Percentiles rank a stretch among this genome's conserved stretches.
Conservation (phyloP, 169 alveolate species). For the Plasmodium chabaudi region DNA sequence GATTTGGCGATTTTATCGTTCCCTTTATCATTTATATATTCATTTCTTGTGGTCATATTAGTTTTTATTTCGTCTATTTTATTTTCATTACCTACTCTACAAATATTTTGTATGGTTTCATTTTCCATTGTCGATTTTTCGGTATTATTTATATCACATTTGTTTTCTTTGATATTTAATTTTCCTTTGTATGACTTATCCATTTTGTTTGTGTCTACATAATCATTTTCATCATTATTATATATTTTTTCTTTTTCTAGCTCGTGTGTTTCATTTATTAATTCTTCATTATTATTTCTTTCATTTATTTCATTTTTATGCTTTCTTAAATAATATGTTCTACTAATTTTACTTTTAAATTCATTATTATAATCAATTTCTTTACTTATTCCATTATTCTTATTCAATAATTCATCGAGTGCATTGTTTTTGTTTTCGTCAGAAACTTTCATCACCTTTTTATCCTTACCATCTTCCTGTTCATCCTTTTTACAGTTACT, state of each 20-base stretch:
- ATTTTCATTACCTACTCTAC: background rate
- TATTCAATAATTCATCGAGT: background rate
- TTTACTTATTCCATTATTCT: background rate
- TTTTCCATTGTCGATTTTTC: background rate
- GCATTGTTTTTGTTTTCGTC: background rate
- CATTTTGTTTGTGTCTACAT: slow-evolving; percentile 1
- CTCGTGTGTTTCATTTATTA: background rate
- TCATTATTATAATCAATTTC: background rate
- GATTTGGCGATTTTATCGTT: slow-evolving; percentile 32
- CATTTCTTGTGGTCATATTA: slow-evolving; percentile 1
- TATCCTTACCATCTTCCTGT: background rate
- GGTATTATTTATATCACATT: background rate
- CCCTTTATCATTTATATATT: slow-evolving; percentile 16
- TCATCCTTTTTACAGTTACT: background rate
- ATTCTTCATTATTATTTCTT: background rate
- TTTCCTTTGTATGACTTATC: background rate
- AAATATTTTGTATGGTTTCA: background rate
- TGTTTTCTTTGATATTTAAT: background rate
- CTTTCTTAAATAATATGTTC: background rate
- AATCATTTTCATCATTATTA: background rate
- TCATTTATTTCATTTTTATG: slow-evolving; percentile 11
- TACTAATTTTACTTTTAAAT: background rate
- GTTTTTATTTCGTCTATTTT: slow-evolving; percentile 5
- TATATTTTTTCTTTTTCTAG: background rate
- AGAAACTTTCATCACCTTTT: background rate